These are phyloP conservation scores for Populus trichocarpa DNA, from an alignment of 441 rosid species.

Conservation along the genomic window DNA sequence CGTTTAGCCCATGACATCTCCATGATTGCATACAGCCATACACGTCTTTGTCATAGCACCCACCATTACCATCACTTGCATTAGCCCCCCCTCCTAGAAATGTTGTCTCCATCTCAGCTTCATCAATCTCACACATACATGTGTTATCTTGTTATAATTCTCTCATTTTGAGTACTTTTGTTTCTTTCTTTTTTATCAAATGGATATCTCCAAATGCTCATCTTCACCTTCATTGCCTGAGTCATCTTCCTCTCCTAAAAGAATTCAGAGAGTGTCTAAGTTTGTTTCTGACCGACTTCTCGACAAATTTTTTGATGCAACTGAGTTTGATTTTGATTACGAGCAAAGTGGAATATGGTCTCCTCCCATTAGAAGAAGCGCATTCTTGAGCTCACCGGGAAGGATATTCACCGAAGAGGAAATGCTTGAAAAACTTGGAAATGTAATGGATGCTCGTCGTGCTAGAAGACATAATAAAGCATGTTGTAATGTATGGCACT, in stretches of 20 bases:
- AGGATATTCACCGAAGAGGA: constrained; percentile 47
- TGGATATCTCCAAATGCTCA: constrained; percentile 31
- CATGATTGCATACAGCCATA: constrained; percentile 31
- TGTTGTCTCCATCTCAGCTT: constrained; percentile 19
- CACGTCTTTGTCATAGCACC: constrained; percentile 37
- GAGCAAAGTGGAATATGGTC: constrained; percentile 78
- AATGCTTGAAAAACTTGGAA: constrained; percentile 45
- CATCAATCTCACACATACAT: background rate
- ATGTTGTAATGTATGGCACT: constrained; percentile 25
- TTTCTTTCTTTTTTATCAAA: constrained; percentile 3
- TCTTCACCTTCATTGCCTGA: constrained; percentile 20
- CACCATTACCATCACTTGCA: constrained; percentile 6
- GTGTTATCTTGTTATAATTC: background rate
- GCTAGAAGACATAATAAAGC: constrained; percentile 19
- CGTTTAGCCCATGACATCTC: constrained; percentile 13
- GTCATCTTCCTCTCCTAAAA: constrained; percentile 18
- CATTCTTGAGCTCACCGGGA: constrained; percentile 60
- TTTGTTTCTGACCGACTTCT: constrained; percentile 64
- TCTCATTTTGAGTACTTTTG: background rate
- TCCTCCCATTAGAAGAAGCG: constrained; percentile 56
- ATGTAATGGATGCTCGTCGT: constrained; percentile 21
- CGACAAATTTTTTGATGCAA: constrained; percentile 56
- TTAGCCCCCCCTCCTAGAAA: constrained; percentile 3
- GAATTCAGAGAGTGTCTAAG: constrained; percentile 55
- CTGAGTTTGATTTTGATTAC: constrained; percentile 64